phyloP scores from a whole-genome alignment of 2,329 filamentous ascomycete species.

The Botrytis paeoniae region DNA sequence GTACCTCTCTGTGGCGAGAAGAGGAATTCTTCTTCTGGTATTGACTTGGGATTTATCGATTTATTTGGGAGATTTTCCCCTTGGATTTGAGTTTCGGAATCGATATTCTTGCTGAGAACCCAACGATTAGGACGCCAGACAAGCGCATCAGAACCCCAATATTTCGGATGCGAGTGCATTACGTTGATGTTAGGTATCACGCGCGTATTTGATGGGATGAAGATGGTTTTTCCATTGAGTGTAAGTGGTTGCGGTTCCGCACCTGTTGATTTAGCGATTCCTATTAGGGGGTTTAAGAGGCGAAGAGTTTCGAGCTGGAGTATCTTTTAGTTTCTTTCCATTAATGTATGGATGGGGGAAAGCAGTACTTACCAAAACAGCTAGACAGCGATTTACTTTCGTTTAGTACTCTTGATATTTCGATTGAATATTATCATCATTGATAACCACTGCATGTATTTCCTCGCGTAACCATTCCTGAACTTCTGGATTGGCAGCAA shows the following conservation, averaged over 20 bases:
- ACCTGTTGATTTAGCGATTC: neutral
- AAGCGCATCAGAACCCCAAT: neutral
- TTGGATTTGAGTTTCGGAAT: neutral
- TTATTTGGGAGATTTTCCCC: neutral
- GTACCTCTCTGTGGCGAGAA: constrained; percentile 16
- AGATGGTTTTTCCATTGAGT: neutral
- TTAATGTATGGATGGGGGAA: neutral
- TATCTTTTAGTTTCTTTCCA: neutral
- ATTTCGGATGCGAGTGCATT: neutral
- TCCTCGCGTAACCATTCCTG: constrained; percentile 31
- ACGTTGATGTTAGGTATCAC: neutral
- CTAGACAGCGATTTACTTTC: constrained; percentile 42
- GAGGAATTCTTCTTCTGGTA: neutral
- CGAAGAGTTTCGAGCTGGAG: constrained; percentile 9
- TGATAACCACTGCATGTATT: constrained; percentile 30
- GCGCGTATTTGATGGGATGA: neutral
- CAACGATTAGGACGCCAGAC: neutral
- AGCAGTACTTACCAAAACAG: constrained; percentile 37
- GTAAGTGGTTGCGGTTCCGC: neutral
- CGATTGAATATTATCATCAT: constrained; percentile 30
- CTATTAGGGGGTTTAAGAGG: neutral
- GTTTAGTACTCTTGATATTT: constrained; percentile 42
- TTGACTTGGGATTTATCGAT: neutral
- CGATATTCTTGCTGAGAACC: neutral
- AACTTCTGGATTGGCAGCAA: constrained; percentile 27